Percentiles rank a stretch among this genome's conserved stretches.
Evolutionary conservation across 2,329 filamentous ascomycete genomes (phyloP).

Genomic region (Anisogramma anomala): DNA sequence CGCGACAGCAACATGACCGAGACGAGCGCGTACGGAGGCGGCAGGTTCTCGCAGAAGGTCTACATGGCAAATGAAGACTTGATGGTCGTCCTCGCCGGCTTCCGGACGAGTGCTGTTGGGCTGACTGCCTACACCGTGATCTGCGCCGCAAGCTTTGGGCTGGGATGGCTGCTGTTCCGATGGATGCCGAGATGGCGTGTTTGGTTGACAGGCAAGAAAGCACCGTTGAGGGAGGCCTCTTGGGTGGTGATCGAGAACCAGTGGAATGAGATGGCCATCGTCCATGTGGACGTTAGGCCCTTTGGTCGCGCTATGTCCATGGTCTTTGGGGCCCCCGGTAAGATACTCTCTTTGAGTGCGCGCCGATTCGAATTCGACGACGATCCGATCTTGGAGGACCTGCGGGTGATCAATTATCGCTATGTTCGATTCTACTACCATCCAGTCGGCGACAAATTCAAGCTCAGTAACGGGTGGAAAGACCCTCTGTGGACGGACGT

Average conservation of each 20-base stretch:
- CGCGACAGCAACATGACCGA: slow-evolving; percentile 60
- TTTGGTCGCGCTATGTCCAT: slow-evolving; percentile 47
- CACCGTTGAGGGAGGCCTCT: slow-evolving; percentile 60
- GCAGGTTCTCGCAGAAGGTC: slow-evolving; percentile 73
- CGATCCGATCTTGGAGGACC: slow-evolving; percentile 62
- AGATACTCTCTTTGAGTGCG: slow-evolving; percentile 32
- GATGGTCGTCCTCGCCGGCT: slow-evolving; percentile 86
- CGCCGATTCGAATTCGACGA: slow-evolving; percentile 53
- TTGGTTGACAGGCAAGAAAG: slow-evolving; percentile 56
- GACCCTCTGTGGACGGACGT: slow-evolving; percentile 81
- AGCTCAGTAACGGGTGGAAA: slow-evolving; percentile 83
- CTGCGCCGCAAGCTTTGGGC: slow-evolving; percentile 60
- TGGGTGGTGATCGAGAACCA: slow-evolving; percentile 97
- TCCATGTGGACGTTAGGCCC: slow-evolving; percentile 46
- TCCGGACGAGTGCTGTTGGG: slow-evolving; percentile 63
- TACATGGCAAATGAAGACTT: slow-evolving; percentile 90
- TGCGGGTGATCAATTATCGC: slow-evolving; percentile 78
- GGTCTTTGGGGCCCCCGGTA: slow-evolving; percentile 56
- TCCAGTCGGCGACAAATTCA: slow-evolving; percentile 76
- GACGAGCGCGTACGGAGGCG: slow-evolving; percentile 48
- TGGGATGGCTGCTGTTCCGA: slow-evolving; percentile 73
- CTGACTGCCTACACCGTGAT: slow-evolving; percentile 57
- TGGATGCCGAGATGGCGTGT: slow-evolving; percentile 89
- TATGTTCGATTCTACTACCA: slow-evolving; percentile 92
- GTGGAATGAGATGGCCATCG: slow-evolving; percentile 84